Percentiles rank a stretch among this genome's conserved stretches.
Evolutionary conservation across 441 rosid genomes (phyloP).

Genomic region (Gossypium trilobum): DNA sequence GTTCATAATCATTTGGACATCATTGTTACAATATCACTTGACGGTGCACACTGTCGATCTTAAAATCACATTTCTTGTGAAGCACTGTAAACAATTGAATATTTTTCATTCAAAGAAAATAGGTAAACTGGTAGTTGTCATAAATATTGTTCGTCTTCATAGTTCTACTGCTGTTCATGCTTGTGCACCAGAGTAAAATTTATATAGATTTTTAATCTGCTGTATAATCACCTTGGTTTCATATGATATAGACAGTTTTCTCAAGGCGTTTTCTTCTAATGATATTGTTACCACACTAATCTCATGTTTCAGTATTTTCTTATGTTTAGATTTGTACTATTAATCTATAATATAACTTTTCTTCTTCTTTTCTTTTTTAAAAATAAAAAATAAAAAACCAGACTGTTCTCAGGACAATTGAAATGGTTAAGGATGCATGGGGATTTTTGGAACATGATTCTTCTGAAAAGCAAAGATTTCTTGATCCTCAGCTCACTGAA

Average conservation of each 20-base stretch:
- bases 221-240: not conserved
- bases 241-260: not conserved
- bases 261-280: not conserved
- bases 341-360: conserved; percentile 3
- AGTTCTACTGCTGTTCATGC: not conserved
- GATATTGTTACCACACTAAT: not conserved
- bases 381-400: not conserved
- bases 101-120: not conserved
- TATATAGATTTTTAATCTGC: not conserved
- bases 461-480: conserved; percentile 33
- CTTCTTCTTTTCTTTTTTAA: not conserved
- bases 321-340: not conserved
- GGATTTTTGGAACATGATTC: conserved; percentile 32
- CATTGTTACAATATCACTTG: not conserved
- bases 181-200: not conserved
- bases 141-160: not conserved
- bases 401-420: conserved; percentile 70
- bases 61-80: not conserved
- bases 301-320: not conserved
- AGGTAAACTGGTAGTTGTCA: not conserved
- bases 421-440: conserved; percentile 67
- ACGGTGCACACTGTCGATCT: not conserved
- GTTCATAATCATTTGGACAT: not conserved
- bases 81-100: not conserved
- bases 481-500: conserved; percentile 29